Base-by-base conservation (phyloP, 768 basidiomycete species). In the Cystofilobasidium macerans region DNA sequence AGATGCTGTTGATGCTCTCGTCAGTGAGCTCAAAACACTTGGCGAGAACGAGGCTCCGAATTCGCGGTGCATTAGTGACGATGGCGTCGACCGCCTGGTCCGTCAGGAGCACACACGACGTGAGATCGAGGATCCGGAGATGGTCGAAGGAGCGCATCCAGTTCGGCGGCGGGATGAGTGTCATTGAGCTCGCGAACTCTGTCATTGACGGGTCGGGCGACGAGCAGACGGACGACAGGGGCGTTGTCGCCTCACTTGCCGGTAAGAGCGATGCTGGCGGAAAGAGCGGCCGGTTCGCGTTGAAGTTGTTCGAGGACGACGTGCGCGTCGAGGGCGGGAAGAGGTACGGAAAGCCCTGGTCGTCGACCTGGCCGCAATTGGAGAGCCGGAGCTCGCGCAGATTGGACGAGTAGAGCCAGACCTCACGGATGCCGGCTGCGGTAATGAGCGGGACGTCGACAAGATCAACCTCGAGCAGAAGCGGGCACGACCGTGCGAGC, bases 381-480 rank as follows among this genome's bases (percentile, higher is more conserved):
- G 87, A 86, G 51, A 98, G 81, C 51, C 86, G 83, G 78, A 99
- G 83, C 76, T 99, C 95, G 61, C 94, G 86, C 81, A 99, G 87
- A 72, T 90, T 83, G 32, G 79, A 78, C 1, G 86, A 86, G 71
- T 87, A 77, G 14, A 82, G 78, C 88, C 93, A 93, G 36, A 98
- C 82, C 69, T 89, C 85, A 62, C 89, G 85, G 64, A 92, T 79
- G 35, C 88, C 81, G 18, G 80, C 74, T 73, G 95, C 86, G 22
- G 89, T 86, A 72, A 97, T 81, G 62, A 79, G 79, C 67, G 82
- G 81, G 78, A 92, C 92, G 69, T 84, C 81, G 72, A 89, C 86
- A 72, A 99, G 84, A 77, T 99, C 95, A 70, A 98, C 84, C 76
- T 99, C 95, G 64, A 99, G 82, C 30, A 99, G 82, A 59, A 91